Percentiles rank a stretch among this genome's conserved stretches.
phyloP scores from a whole-genome alignment of 805 yeast species.

The Hagleromyces aurorensis region DNA sequence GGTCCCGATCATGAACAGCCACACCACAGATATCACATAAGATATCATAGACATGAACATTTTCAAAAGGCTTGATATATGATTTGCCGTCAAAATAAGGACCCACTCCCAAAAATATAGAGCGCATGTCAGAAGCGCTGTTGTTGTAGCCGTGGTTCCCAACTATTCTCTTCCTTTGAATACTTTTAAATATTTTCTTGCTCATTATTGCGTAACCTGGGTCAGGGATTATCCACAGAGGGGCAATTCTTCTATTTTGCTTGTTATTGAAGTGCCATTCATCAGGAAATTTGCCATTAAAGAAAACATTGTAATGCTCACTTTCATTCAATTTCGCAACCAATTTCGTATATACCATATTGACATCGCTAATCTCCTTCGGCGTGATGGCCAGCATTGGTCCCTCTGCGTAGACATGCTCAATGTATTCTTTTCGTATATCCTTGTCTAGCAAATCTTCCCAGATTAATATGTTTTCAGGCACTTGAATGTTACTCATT shows the following conservation, averaged over 20 bases:
- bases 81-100: slow-evolving; percentile 50
- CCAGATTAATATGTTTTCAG: slow-evolving; percentile 49
- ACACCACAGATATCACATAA: slow-evolving; percentile 56
- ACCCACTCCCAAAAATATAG: slow-evolving; percentile 71
- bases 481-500: slow-evolving; percentile 73
- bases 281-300: slow-evolving; percentile 45
- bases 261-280: slow-evolving; percentile 24
- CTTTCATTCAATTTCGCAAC: slow-evolving; percentile 25
- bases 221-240: slow-evolving; percentile 77
- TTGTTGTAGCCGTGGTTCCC: slow-evolving; percentile 87
- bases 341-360: slow-evolving; percentile 41
- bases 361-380: slow-evolving; percentile 5
- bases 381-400: slow-evolving; percentile 12
- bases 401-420: slow-evolving; percentile 14
- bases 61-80: slow-evolving; percentile 52
- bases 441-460: slow-evolving; percentile 59
- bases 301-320: slow-evolving; percentile 38
- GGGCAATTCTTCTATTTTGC: slow-evolving; percentile 63
- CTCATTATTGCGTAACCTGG: slow-evolving; percentile 75
- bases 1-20: slow-evolving; percentile 38
- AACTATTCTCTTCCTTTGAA: slow-evolving; percentile 22
- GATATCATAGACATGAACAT: slow-evolving; percentile 58
- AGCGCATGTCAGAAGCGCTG: slow-evolving; percentile 72
- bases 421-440: slow-evolving; percentile 7
- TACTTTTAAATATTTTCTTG: slow-evolving; percentile 38